phyloP scores from a whole-genome alignment of 192 early-diverging fungal genomes.

The Coemansia sp. region DNA sequence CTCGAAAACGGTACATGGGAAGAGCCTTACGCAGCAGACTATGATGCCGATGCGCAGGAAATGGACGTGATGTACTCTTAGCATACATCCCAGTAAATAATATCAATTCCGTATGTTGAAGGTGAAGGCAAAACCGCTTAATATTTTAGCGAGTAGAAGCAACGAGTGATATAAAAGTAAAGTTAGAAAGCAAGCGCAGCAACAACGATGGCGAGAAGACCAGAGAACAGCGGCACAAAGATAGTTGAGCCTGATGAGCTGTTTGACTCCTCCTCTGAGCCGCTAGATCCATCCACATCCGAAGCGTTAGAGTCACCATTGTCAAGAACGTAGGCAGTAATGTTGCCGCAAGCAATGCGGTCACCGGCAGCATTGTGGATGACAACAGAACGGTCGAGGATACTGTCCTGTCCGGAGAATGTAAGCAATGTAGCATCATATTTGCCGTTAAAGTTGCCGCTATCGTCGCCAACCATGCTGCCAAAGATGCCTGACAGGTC shows the following conservation, averaged over 20 bases:
- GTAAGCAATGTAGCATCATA: slow-evolving; percentile 47
- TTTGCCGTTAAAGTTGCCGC: slow-evolving; percentile 15
- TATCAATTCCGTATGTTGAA: background rate
- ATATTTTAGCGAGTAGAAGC: background rate
- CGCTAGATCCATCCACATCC: background rate
- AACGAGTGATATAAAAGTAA: background rate
- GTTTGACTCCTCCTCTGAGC: background rate
- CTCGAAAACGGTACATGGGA: slow-evolving; percentile 37
- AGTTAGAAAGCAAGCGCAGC: background rate
- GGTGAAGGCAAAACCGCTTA: background rate
- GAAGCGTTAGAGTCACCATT: slow-evolving; percentile 10
- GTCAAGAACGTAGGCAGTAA: slow-evolving; percentile 39
- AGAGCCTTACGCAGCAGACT: slow-evolving; percentile 29
- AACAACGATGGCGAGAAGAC: background rate
- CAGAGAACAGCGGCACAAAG: slow-evolving; percentile 7
- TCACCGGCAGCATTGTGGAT: slow-evolving; percentile 55
- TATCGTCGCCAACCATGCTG: slow-evolving; percentile 39
- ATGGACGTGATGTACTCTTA: slow-evolving; percentile 20
- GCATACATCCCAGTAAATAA: background rate
- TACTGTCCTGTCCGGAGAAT: slow-evolving; percentile 47
- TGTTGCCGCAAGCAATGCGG: slow-evolving; percentile 61
- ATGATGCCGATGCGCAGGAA: slow-evolving; percentile 34
- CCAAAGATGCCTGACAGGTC: slow-evolving; percentile 61
- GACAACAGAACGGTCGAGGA: slow-evolving; percentile 60
- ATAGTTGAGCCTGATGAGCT: background rate